Conservation (phyloP, 441 rosid species). For the Pelargonium australe region DNA sequence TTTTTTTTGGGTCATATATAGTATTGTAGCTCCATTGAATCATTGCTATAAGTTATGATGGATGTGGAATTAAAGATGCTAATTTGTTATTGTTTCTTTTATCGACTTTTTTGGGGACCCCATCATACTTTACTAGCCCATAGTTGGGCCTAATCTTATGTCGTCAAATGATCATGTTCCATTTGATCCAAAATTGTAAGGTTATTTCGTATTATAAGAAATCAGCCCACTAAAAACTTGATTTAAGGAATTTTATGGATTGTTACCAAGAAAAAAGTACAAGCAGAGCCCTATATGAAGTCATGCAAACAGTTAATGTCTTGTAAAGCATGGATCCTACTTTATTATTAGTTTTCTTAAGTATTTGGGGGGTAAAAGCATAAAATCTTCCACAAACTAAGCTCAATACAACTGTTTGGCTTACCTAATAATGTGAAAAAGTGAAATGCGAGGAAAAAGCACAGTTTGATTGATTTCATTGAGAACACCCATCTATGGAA, state of each 20-base stretch:
- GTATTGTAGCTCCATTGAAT: slow-evolving; percentile 1
- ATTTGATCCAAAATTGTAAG: background rate
- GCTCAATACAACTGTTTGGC: background rate
- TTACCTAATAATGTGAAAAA: background rate
- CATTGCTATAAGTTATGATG: slow-evolving; percentile 6
- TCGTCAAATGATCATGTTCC: background rate
- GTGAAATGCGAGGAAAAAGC: background rate
- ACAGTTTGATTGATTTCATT: background rate
- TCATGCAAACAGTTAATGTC: no score
- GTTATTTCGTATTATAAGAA: no score
- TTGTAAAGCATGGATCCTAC: background rate
- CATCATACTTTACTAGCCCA: background rate
- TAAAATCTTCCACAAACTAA: no score
- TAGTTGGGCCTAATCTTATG: background rate
- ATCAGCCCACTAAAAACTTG: background rate
- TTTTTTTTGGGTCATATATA: background rate
- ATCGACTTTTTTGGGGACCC: background rate
- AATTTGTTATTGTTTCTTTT: background rate
- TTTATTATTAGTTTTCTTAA: background rate
- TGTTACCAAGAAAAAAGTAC: background rate
- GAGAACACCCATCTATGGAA: no score
- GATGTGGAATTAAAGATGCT: background rate
- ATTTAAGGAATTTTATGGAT: no score
- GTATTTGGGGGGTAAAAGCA: background rate
- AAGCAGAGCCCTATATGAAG: no score